Evolutionary conservation across 1,284 basidiomycete species (phyloP), one percentile per base, ranked within the genome.

Genomic region (Boletus nobilissimus): DNA sequence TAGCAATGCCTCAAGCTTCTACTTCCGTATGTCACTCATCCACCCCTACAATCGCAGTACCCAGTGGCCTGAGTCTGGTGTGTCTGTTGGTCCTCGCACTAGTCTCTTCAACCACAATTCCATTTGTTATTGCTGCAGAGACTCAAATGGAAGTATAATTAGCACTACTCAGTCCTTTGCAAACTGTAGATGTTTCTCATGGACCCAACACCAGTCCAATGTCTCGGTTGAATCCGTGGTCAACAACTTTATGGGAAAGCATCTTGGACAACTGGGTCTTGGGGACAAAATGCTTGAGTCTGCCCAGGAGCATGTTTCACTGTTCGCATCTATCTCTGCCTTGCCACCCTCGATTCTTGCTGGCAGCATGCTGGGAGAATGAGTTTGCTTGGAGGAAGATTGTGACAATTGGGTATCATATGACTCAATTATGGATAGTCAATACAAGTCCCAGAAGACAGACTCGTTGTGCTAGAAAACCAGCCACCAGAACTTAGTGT

Each of bases 251-350:
- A 93, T 93, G 5, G 89, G 87, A 6, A 86, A 88, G 78, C 88
- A 90, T 19, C 84, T 95, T 8, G 92, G 89, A 6, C 90, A 96
- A 34, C 96, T 95, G 5, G 95, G 93, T 5, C 85, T 97, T 6
- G 95, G 96, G 0, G 96, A 97, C 83, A 95, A 96, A 88, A 97
- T 97, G 96, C 96, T 97, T 82, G 92, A 94, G 43, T 90, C 88
- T 32, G 87, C 87, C n/a, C 88, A 86, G 14, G 92, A 93, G 68
- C 89, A 88, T 63, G 90, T 90, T 8, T 89, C 91, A 75, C 91
- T 93, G 1, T 88, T 96, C 40, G 85, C 89, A 0, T 88, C 94
- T 0, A 96, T 96, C 80, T 91, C 92, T 2, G 94, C 91, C 0
- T 95, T 94, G 0, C 94, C 94, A 5, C 84, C 89, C 19, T 89